These are phyloP conservation scores for Penicillium vulpinum DNA, from an alignment of 2,329 filamentous ascomycete species.

Conservation along the genomic window DNA sequence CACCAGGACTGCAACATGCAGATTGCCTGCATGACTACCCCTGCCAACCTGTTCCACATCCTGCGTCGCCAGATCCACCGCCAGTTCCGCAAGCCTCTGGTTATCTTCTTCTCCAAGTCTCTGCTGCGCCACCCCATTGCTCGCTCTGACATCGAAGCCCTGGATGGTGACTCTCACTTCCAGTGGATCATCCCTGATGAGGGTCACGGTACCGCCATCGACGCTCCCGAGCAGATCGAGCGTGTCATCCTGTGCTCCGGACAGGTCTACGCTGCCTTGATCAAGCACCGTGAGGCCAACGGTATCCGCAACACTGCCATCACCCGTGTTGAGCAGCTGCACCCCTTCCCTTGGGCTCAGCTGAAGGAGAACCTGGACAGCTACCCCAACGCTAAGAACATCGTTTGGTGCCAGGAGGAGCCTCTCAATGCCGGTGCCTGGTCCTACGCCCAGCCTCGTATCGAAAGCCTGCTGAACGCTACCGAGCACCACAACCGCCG, in stretches of 20 bases:
- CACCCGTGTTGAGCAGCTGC: conserved; percentile 93
- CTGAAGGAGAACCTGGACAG: conserved; percentile 93
- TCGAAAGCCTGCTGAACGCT: conserved; percentile 93
- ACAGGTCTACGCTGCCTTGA: conserved; percentile 86
- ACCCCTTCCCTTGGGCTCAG: conserved; percentile 98
- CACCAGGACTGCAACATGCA: conserved; percentile 99
- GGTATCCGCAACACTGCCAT: conserved; percentile 88
- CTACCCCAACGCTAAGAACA: conserved; percentile 96
- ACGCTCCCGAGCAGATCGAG: conserved; percentile 80
- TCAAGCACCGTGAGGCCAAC: conserved; percentile 86
- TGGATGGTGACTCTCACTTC: conserved; percentile 89
- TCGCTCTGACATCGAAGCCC: conserved; percentile 86
- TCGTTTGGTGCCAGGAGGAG: conserved; percentile 97
- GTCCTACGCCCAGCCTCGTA: conserved; percentile 95
- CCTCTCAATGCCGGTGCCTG: conserved; percentile 95
- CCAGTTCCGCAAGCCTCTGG: conserved; percentile 96
- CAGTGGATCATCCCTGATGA: conserved; percentile 93
- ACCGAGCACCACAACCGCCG: conserved; percentile 89
- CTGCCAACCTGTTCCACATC: conserved; percentile 93
- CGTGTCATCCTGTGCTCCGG: conserved; percentile 93
- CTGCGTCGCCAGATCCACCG: conserved; percentile 97
- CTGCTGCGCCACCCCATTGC: conserved; percentile 91
- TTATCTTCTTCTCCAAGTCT: conserved; percentile 98
- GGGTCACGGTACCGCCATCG: conserved; percentile 75
- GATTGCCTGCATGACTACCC: conserved; percentile 95